Conservation (phyloP, 495 filamentous ascomycete genomes). For the Trichoderma erinaceum region DNA sequence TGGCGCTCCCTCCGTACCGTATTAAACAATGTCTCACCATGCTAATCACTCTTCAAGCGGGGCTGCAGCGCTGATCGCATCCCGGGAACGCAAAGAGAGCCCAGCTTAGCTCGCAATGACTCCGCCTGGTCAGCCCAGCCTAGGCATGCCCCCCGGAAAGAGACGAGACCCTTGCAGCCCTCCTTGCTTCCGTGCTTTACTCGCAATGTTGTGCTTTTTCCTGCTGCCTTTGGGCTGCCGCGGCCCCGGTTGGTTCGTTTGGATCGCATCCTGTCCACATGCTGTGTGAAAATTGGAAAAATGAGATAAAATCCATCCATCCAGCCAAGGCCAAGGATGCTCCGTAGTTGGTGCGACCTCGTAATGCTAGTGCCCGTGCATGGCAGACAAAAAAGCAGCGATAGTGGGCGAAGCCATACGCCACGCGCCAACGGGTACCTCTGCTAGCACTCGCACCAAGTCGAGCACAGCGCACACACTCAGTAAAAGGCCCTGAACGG, state of each 20-base stretch:
- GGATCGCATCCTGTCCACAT: too few relatives aligned
- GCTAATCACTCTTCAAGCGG: constrained; percentile 3
- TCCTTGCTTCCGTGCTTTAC: constrained; percentile 5
- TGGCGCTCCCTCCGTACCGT: not conserved
- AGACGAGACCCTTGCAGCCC: not conserved
- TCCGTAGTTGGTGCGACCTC: too few relatives aligned
- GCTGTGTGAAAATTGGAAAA: too few relatives aligned
- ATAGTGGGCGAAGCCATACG: too few relatives aligned
- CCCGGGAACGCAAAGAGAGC: not conserved
- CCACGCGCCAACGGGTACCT: too few relatives aligned
- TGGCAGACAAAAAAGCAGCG: too few relatives aligned
- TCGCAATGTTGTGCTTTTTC: not conserved
- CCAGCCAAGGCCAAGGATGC: too few relatives aligned
- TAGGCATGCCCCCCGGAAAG: constrained; percentile 7
- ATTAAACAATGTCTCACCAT: constrained; percentile 13
- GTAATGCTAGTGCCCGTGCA: too few relatives aligned
- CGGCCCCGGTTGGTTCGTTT: too few relatives aligned
- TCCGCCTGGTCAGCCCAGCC: constrained; percentile 12
- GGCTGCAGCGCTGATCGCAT: constrained; percentile 12
- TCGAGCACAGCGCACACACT: not conserved
- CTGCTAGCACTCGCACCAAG: too few relatives aligned
- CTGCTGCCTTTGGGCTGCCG: not conserved
- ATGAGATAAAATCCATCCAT: too few relatives aligned
- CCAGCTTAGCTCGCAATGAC: not conserved
- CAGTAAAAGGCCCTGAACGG: not conserved